Evolutionary conservation across 208 protist species (phyloP), one percentile per base, ranked within the genome.

Genomic region (Leishmania mexicana): DNA sequence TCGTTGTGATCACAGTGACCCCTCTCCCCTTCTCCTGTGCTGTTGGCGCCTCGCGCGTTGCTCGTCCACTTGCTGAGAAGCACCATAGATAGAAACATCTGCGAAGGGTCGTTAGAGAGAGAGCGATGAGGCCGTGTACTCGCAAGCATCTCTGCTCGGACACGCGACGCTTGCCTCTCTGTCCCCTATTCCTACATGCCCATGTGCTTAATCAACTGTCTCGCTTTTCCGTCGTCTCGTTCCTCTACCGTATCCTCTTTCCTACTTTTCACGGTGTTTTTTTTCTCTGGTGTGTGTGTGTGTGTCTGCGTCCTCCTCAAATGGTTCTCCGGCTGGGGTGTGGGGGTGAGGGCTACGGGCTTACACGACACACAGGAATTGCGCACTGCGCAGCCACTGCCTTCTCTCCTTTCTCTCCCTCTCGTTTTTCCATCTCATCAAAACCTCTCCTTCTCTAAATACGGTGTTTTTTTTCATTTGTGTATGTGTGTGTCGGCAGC

Each of bases 361-460:
- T 53, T 28, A 7, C 45, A 38, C 70, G 10, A 17, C 35, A 49
- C 21, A 17, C 42, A 53, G 31, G n/a, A 31, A 38, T 53, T 10
- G 24, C 51, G 45, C 45, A 74, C 24, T 19, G 38, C 17, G 45
- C 3, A 21, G 40, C 5, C 21, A 54, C 45, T 45, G 28, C 28
- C 24, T 72, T 54, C 15, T 31, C 35, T 76, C 54, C 60, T 67
- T 40, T 77, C 38, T 72, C 58, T 45, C 7, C n/a, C 35, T 76
- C 54, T 84, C 60, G 62, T 81, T 54, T 76, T 71, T 45, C 5
- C 51, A 42, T 45, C 17, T 60, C 49, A 42, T 28, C 10, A 4
- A 3, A 28, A 31, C 21, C 11, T 6, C 58, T 64, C 58, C n/a
- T 64, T 38, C 24, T 24, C n/a, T 71, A 1, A 28, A 28, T 8